Percentiles rank a stretch among this genome's conserved stretches.
These are phyloP conservation scores for Coccomyxa sp. DNA, from an alignment of 139 green algal species.

Conservation along the genomic window DNA sequence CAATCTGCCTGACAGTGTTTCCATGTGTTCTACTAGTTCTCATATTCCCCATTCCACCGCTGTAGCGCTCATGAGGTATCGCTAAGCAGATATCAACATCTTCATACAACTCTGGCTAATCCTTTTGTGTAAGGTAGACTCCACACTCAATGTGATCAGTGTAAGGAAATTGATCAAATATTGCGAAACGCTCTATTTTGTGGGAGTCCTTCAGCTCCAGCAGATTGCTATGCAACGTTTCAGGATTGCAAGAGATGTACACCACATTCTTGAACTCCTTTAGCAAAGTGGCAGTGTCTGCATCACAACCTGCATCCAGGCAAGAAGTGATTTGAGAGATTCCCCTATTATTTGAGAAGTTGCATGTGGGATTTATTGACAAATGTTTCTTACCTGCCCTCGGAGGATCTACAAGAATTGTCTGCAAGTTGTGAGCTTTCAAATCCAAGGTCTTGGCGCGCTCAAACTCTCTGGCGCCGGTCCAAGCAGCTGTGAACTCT, in stretches of 20 bases:
- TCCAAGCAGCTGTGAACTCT: constrained; percentile 79
- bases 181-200: constrained; percentile 56
- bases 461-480: constrained; percentile 21
- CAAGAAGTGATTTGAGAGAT: not conserved
- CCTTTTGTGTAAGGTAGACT: constrained; percentile 51
- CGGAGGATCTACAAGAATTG: constrained; percentile 85
- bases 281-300: constrained; percentile 50
- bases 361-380: not conserved
- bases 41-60: no score
- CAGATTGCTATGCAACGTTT: constrained; percentile 71
- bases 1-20: no score
- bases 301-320: constrained; percentile 44
- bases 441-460: constrained; percentile 33
- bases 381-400: constrained; percentile 1
- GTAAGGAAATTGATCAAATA: constrained; percentile 96
- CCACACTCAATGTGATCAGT: constrained; percentile 86
- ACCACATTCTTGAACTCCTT: constrained; percentile 73
- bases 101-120: not conserved
- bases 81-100: no score
- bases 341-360: not conserved
- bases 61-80: no score
- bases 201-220: constrained; percentile 16
- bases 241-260: constrained; percentile 95
- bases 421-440: constrained; percentile 45
- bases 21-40: no score